Conservation (phyloP, 495 filamentous ascomycete genomes). For the Recurvomyces mirabilis region DNA sequence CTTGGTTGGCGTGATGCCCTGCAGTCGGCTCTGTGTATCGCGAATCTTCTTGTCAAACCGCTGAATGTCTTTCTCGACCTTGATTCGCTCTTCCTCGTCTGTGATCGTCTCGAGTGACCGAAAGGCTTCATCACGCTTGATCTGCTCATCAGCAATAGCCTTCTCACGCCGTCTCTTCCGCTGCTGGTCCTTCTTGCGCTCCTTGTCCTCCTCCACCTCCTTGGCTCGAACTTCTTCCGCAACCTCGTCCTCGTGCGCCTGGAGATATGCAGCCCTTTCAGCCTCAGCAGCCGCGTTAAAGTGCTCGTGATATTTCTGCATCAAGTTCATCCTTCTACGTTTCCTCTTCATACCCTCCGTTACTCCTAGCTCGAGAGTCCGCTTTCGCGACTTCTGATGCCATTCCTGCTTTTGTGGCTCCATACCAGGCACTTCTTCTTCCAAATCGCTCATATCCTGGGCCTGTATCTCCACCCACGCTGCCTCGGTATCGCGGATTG, state of each 20-base stretch:
- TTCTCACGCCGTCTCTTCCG: slow-evolving; percentile 94
- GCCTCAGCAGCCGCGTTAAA: slow-evolving; percentile 44
- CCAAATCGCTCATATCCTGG: slow-evolving; percentile 19
- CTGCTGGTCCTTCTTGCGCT: slow-evolving; percentile 99
- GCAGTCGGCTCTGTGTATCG: slow-evolving; percentile 68
- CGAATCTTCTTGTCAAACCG: slow-evolving; percentile 80
- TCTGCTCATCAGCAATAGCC: slow-evolving; percentile 73
- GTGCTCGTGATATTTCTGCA: slow-evolving; percentile 39
- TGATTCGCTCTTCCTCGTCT: slow-evolving; percentile 67
- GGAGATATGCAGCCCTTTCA: slow-evolving; percentile 44
- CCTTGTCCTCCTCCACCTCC: slow-evolving; percentile 89
- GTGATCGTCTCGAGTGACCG: slow-evolving; percentile 59
- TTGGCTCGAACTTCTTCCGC: slow-evolving; percentile 76
- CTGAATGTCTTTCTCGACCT: slow-evolving; percentile 67
- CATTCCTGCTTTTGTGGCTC: slow-evolving; percentile 5
- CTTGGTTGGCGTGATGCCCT: slow-evolving; percentile 71
- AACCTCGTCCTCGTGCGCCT: slow-evolving; percentile 54
- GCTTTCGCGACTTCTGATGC: slow-evolving; percentile 7
- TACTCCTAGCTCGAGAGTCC: slow-evolving; percentile 42
- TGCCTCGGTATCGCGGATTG: slow-evolving; percentile 18
- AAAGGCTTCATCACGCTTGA: slow-evolving; percentile 74
- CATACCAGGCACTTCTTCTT: slow-evolving; percentile 2
- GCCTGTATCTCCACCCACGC: slow-evolving; percentile 20
- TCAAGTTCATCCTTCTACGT: slow-evolving; percentile 45
- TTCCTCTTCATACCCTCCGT: slow-evolving; percentile 49